These are phyloP conservation scores for Colletotrichum sp. DNA, from an alignment of 2,329 filamentous ascomycete genomes.

Conservation along the genomic window DNA sequence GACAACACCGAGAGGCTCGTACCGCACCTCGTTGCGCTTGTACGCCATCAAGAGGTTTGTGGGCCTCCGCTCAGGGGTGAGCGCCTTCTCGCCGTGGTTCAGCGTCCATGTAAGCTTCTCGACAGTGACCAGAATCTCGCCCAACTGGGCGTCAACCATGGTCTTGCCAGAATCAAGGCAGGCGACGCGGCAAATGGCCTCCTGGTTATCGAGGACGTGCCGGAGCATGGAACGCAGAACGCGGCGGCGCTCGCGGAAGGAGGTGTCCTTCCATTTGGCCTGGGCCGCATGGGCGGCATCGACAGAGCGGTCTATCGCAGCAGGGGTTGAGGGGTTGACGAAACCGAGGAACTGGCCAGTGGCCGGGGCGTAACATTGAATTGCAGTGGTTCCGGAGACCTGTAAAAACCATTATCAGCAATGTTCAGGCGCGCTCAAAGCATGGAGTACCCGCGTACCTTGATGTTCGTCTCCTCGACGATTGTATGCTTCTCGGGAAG, in stretches of 20 bases:
- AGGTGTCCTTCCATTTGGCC: conserved; percentile 76
- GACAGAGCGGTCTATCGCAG: conserved; percentile 81
- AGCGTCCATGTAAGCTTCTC: conserved; percentile 97
- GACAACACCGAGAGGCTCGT: conserved; percentile 92
- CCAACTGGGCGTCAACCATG: conserved; percentile 89
- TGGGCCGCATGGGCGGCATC: conserved; percentile 78
- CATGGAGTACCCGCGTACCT: conserved; percentile 41
- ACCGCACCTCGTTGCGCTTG: conserved; percentile 88
- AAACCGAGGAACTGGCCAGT: conserved; percentile 84
- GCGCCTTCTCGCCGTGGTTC: conserved; percentile 82
- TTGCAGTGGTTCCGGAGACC: conserved; percentile 67
- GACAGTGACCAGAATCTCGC: conserved; percentile 90
- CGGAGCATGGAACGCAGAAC: conserved; percentile 83
- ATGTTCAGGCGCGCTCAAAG: background rate
- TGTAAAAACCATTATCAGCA: conserved; percentile 26
- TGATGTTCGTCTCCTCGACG: conserved; percentile 66
- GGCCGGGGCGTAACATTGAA: conserved; percentile 89
- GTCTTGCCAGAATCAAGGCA: conserved; percentile 97
- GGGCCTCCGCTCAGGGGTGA: conserved; percentile 74
- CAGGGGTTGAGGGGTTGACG: conserved; percentile 76
- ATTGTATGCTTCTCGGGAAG: conserved; percentile 61
- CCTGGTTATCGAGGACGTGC: conserved; percentile 87
- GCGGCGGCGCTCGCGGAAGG: conserved; percentile 76
- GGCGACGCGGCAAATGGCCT: conserved; percentile 82
- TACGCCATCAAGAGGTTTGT: conserved; percentile 95